phyloP scores from a whole-genome alignment of 2,329 filamentous ascomycete genomes.

The Penicillium sp. region DNA sequence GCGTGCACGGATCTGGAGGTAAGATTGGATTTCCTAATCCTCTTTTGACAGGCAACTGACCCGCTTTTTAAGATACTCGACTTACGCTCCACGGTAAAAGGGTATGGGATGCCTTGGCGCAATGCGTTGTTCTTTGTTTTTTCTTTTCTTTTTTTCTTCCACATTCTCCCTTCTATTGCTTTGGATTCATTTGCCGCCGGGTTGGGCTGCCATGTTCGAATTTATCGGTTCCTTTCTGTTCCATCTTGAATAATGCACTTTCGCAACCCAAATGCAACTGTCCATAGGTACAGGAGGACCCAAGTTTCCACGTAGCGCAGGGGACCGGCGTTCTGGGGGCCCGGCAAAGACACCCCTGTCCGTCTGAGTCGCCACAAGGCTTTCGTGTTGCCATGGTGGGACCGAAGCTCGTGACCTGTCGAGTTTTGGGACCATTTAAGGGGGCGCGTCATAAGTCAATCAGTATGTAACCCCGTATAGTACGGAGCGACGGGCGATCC shows the following conservation, averaged over 20 bases:
- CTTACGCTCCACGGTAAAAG: conserved; percentile 39
- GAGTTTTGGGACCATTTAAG: conserved; percentile 3
- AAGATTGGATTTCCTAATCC: conserved; percentile 17
- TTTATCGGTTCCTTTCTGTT: conserved; percentile 14
- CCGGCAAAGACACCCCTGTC: conserved; percentile 8
- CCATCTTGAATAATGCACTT: conserved; percentile 6
- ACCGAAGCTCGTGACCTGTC: conserved; percentile 2
- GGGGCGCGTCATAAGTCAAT: background rate
- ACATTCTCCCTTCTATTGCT: background rate
- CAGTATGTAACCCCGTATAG: background rate
- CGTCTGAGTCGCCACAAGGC: conserved; percentile 20
- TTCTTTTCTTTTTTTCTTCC: conserved; percentile 13
- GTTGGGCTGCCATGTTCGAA: conserved; percentile 12
- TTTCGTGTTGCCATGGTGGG: background rate
- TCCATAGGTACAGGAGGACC: background rate
- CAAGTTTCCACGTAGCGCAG: background rate
- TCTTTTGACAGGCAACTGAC: conserved; percentile 9
- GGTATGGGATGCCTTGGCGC: conserved; percentile 33
- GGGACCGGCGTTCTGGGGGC: conserved; percentile 6
- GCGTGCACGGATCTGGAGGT: conserved; percentile 97
- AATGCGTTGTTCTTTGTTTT: conserved; percentile 28
- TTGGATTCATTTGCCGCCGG: conserved; percentile 14
- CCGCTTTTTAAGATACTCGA: conserved; percentile 33
- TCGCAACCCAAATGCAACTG: conserved; percentile 3
- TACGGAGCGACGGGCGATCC: background rate